phyloP scores from a whole-genome alignment of 495 filamentous ascomycete species.

The Letharia lupina region DNA sequence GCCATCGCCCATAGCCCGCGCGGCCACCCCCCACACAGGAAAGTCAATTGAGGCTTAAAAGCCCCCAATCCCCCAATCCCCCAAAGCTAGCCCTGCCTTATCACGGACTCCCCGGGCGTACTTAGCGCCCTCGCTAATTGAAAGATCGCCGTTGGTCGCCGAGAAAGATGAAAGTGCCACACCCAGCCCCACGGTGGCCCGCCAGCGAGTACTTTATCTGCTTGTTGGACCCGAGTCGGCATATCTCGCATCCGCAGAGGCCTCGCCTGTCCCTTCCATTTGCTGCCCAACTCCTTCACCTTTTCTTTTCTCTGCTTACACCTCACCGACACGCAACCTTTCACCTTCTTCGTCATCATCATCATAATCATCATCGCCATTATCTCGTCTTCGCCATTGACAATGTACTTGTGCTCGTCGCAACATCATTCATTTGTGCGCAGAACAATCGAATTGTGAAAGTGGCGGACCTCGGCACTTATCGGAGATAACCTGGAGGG shows the following conservation, averaged over 20 bases:
- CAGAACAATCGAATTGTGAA: conserved; percentile 5
- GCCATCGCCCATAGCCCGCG: too few relatives aligned
- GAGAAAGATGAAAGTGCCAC: neutral
- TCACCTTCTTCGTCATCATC: neutral
- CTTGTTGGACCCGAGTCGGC: neutral
- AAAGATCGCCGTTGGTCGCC: neutral
- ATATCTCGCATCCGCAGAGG: neutral
- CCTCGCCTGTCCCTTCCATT: too few relatives aligned
- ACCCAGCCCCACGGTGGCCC: neutral
- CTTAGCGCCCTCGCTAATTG: neutral
- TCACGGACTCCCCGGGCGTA: neutral
- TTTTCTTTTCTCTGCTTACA: neutral
- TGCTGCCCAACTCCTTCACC: neutral
- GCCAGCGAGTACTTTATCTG: neutral
- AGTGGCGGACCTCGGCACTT: neutral
- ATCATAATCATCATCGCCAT: neutral
- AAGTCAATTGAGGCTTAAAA: neutral
- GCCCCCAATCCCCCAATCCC: neutral
- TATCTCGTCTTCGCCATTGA: neutral
- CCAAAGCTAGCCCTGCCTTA: neutral
- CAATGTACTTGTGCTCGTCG: neutral
- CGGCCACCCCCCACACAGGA: neutral
- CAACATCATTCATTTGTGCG: neutral
- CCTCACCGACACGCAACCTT: neutral
- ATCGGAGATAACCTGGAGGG: neutral